These are phyloP conservation scores for Psilocybe tampanensis DNA, from an alignment of 768 basidiomycete genomes.

Conservation along the genomic window DNA sequence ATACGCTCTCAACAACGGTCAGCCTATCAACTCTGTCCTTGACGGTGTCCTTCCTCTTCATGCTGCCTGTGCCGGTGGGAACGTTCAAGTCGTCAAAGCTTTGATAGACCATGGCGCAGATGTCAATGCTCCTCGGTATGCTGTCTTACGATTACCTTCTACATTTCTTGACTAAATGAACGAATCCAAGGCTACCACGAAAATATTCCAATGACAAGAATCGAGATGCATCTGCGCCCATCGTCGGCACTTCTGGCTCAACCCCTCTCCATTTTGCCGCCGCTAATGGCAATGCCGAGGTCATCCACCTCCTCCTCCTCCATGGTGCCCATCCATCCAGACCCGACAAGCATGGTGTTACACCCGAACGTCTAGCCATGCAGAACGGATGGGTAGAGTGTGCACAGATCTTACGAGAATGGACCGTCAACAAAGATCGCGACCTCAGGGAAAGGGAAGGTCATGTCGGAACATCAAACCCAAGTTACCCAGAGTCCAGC, in stretches of 20 bases:
- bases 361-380: constrained; percentile 81
- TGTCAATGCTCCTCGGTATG: constrained; percentile 91
- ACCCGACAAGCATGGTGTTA: constrained; percentile 90
- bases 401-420: constrained; percentile 71
- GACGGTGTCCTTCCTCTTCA: constrained; percentile 97
- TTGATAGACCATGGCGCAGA: constrained; percentile 96
- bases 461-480: constrained; percentile 19
- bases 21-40: constrained; percentile 94
- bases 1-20: constrained; percentile 91
- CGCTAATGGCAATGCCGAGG: constrained; percentile 85
- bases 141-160: constrained; percentile 12
- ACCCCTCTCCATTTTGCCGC: constrained; percentile 98
- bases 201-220: constrained; percentile 74
- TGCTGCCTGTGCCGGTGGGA: constrained; percentile 91
- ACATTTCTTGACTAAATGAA: constrained; percentile 7
- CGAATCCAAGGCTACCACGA: constrained; percentile 59
- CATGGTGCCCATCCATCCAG: constrained; percentile 83
- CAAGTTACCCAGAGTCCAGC: constrained; percentile 27
- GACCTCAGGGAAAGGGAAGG: constrained; percentile 58
- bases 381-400: constrained; percentile 81
- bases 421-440: constrained; percentile 62
- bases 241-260: constrained; percentile 83
- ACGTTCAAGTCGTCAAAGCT: constrained; percentile 82
- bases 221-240: constrained; percentile 66
- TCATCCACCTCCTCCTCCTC: constrained; percentile 79